A percentile compares a stretch with the other conserved stretches of the same genome.
phyloP scores from a whole-genome alignment of 176 grass and related monocot species.

The Oryza meridionalis region DNA sequence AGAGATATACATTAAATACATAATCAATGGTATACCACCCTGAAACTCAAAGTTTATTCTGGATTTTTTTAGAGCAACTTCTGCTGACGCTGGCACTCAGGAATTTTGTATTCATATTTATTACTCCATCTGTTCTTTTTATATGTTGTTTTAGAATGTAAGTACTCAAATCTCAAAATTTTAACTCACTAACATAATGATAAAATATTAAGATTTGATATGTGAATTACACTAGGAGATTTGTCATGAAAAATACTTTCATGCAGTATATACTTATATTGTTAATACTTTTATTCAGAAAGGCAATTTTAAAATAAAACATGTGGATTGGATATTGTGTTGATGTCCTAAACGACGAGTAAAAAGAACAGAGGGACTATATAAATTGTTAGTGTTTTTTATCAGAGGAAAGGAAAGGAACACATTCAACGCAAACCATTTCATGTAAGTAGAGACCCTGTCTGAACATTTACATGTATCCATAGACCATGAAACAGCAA shows the following conservation, averaged over 20 bases:
- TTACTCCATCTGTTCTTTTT: not conserved
- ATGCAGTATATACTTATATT: not conserved
- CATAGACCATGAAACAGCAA: not conserved
- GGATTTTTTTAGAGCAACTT: not conserved
- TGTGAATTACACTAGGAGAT: not conserved
- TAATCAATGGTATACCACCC: conserved; percentile 11
- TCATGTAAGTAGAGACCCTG: not conserved
- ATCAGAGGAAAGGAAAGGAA: not conserved
- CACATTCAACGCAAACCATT: not conserved
- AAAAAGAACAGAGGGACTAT: too few species aligned
- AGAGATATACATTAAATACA: conserved; percentile 11
- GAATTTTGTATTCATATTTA: not conserved
- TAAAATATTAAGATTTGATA: not conserved
- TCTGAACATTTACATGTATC: not conserved
- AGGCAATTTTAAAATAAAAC: not conserved
- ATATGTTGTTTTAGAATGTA: not conserved
- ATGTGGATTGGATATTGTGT: not conserved
- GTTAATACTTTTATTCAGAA: not conserved
- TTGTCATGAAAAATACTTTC: not conserved
- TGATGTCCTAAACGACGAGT: not conserved
- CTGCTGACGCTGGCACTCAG: not conserved
- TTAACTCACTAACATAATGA: not conserved
- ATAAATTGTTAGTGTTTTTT: too few species aligned
- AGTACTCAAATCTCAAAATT: too few species aligned
- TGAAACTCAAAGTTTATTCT: not conserved